These are phyloP conservation scores for Ophiostoma australiae DNA, from an alignment of 2,329 filamentous ascomycete genomes.

Conservation along the genomic window DNA sequence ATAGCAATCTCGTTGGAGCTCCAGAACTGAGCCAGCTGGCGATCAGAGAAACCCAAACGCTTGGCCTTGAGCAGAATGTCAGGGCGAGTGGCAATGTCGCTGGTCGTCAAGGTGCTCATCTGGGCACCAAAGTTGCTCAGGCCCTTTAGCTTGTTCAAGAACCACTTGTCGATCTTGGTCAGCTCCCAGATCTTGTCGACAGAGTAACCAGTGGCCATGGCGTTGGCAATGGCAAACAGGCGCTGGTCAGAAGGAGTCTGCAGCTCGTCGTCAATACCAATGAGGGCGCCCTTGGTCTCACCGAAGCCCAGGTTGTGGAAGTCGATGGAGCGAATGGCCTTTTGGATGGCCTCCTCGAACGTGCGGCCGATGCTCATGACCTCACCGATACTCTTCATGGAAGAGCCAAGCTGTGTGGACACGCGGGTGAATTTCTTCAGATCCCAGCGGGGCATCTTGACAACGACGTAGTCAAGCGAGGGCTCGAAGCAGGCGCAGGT, in stretches of 20 bases:
- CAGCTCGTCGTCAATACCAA: conserved; percentile 93
- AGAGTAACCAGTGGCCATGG: conserved; percentile 88
- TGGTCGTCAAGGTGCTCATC: conserved; percentile 62
- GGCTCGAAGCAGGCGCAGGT: conserved; percentile 98
- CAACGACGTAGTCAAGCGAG: conserved; percentile 94
- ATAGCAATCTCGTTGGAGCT: conserved; percentile 91
- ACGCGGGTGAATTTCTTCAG: conserved; percentile 98
- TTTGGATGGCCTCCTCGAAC: conserved; percentile 98
- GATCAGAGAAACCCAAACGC: conserved; percentile 88
- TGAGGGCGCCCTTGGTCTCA: conserved; percentile 73
- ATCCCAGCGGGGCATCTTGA: conserved; percentile 99
- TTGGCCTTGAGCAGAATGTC: conserved; percentile 77
- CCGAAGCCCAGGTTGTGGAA: conserved; percentile 94
- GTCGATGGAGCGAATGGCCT: conserved; percentile 92
- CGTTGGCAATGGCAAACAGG: conserved; percentile 94
- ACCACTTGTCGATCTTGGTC: conserved; percentile 99
- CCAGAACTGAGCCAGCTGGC: conserved; percentile 90
- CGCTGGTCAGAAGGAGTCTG: conserved; percentile 97
- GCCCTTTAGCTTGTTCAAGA: conserved; percentile 84
- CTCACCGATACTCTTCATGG: conserved; percentile 99
- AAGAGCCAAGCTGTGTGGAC: conserved; percentile 90
- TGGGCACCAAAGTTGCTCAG: conserved; percentile 82
- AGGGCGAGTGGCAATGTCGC: conserved; percentile 59
- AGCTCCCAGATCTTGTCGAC: conserved; percentile 98
- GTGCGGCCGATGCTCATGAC: conserved; percentile 97